phyloP scores from a whole-genome alignment of 129 eudicot species.

The Ambrosia trifida region DNA sequence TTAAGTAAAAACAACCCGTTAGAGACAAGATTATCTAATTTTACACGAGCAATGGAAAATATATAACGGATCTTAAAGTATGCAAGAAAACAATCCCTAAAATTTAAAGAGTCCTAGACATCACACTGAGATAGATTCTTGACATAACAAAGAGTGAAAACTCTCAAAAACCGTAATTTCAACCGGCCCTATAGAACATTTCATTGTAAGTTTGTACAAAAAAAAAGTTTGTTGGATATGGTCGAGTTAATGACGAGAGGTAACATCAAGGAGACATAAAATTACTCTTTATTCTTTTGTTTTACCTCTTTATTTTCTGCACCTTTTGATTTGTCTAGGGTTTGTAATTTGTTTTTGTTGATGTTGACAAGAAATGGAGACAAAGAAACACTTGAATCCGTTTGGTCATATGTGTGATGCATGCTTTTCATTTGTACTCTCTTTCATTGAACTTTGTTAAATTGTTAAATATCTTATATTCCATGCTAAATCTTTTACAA shows the following conservation, averaged over 20 bases:
- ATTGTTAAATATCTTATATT: not conserved
- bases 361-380: constrained; percentile 38
- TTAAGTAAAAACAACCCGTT: not conserved
- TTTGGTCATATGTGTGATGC: constrained; percentile 25
- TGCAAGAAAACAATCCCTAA: no score
- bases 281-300: constrained; percentile 33
- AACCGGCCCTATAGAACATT: not conserved
- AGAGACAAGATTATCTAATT: no score
- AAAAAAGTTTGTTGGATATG: constrained; percentile 8
- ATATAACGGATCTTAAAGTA: no score
- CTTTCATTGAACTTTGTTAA: constrained; percentile 1
- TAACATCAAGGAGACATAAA: constrained; percentile 36
- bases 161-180: not conserved
- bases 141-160: not conserved
- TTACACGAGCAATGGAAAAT: no score
- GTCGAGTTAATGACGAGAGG: constrained; percentile 32
- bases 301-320: constrained; percentile 20
- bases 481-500: not conserved
- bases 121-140: not conserved
- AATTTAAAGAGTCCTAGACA: no score
- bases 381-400: constrained; percentile 32
- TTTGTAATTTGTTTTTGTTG: constrained; percentile 33
- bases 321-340: constrained; percentile 28
- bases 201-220: not conserved
- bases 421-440: constrained; percentile 30